phyloP scores from a whole-genome alignment of 1,139 yeast genomes.

The Sugiyamaella novakii region DNA sequence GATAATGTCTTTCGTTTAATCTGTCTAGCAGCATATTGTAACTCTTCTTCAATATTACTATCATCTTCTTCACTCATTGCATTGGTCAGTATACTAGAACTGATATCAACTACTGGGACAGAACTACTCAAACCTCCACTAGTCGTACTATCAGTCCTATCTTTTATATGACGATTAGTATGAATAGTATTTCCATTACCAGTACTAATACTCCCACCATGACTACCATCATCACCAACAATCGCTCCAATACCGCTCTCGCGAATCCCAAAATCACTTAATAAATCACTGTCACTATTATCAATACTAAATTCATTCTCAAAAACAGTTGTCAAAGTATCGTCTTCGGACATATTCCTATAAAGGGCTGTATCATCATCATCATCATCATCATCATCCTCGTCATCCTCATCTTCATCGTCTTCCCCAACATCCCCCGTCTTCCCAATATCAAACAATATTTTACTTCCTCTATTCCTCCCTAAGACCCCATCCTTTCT shows the following conservation, averaged over 20 bases:
- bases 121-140: constrained; percentile 18
- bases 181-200: not conserved
- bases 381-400: constrained; percentile 11
- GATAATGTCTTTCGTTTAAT: constrained; percentile 30
- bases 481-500: too few species aligned
- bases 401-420: constrained; percentile 19
- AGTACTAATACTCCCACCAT: not conserved
- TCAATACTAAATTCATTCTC: constrained; percentile 25
- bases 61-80: constrained; percentile 41
- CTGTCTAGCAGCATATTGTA: constrained; percentile 39
- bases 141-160: constrained; percentile 13
- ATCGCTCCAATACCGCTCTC: constrained; percentile 15
- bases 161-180: not conserved
- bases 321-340: constrained; percentile 28
- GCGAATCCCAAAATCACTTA: constrained; percentile 22
- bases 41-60: constrained; percentile 43
- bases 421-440: constrained; percentile 20
- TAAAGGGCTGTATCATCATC: constrained; percentile 2
- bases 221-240: constrained; percentile 10
- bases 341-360: constrained; percentile 23
- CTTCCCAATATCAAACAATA: constrained; percentile 10
- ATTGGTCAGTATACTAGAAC: constrained; percentile 11
- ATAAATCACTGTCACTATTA: constrained; percentile 21
- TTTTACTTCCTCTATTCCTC: too few species aligned
- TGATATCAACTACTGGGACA: not conserved